Percentiles rank a stretch among this genome's conserved stretches.
These are phyloP conservation scores for Periconia macrospinosa DNA, from an alignment of 2,329 filamentous ascomycete genomes.

Conservation along the genomic window DNA sequence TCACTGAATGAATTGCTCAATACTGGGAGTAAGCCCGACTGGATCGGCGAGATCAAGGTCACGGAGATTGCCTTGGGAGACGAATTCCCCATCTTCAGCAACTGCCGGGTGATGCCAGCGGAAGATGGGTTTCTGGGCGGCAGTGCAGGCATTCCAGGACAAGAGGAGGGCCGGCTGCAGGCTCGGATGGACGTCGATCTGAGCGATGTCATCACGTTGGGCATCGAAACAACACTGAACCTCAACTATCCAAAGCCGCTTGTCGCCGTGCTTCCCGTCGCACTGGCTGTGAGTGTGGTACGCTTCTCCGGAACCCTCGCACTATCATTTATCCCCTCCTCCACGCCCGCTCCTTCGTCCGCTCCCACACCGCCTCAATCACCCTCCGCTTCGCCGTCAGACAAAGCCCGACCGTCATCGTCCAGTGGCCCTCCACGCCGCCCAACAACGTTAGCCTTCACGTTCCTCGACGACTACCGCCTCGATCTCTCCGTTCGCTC, in stretches of 20 bases:
- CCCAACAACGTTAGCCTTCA: slow-evolving; percentile 90
- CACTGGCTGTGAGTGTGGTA: slow-evolving; percentile 86
- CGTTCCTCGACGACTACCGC: slow-evolving; percentile 86
- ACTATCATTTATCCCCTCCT: slow-evolving; percentile 83
- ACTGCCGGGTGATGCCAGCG: slow-evolving; percentile 92
- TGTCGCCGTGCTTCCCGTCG: slow-evolving; percentile 87
- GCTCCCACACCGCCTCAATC: slow-evolving; percentile 24
- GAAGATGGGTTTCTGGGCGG: slow-evolving; percentile 66
- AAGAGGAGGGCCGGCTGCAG: slow-evolving; percentile 76
- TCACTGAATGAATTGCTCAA: slow-evolving; percentile 86
- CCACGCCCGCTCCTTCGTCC: slow-evolving; percentile 35
- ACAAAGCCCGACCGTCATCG: slow-evolving; percentile 42
- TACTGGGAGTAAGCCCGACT: slow-evolving; percentile 82
- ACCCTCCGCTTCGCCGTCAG: not conserved
- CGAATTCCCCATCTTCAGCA: slow-evolving; percentile 98
- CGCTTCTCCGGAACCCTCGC: slow-evolving; percentile 93
- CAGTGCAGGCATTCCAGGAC: slow-evolving; percentile 49
- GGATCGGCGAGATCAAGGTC: slow-evolving; percentile 89
- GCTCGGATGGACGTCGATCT: slow-evolving; percentile 96
- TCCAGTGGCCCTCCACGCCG: slow-evolving; percentile 33
- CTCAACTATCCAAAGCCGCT: slow-evolving; percentile 92
- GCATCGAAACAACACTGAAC: slow-evolving; percentile 89
- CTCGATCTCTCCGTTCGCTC: slow-evolving; percentile 81
- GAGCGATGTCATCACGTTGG: slow-evolving; percentile 92
- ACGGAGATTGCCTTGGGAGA: slow-evolving; percentile 93